These are phyloP conservation scores for Fremontodendron californicum DNA, from an alignment of 345 rosid genomes.

Conservation along the genomic window DNA sequence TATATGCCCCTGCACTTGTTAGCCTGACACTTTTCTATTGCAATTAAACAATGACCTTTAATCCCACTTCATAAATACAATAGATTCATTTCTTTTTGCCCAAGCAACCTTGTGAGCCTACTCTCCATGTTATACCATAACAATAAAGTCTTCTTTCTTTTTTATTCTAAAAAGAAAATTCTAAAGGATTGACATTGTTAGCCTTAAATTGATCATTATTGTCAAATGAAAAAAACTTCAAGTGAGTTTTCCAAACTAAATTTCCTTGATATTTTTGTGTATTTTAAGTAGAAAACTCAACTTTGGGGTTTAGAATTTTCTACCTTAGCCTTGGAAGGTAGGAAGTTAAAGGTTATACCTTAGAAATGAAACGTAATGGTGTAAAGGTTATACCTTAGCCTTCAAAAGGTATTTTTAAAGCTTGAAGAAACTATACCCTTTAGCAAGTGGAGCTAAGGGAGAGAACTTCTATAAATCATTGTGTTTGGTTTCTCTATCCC, in stretches of 20 bases:
- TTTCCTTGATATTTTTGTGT: neutral
- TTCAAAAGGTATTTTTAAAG: neutral
- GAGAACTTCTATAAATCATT: neutral
- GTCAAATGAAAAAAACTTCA: neutral
- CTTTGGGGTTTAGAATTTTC: neutral
- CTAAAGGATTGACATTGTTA: neutral
- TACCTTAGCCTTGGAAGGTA: neutral
- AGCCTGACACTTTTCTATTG: neutral
- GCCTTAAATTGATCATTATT: neutral
- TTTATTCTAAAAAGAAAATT: neutral
- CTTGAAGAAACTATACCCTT: neutral
- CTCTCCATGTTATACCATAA: neutral
- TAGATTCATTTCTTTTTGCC: neutral
- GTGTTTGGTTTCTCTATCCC: neutral
- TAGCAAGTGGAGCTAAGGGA: neutral
- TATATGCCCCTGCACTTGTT: neutral
- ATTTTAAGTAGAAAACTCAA: neutral
- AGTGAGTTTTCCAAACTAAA: neutral
- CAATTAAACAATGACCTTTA: neutral
- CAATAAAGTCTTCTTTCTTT: neutral
- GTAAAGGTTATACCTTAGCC: neutral
- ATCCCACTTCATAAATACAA: neutral
- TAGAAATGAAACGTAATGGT: neutral
- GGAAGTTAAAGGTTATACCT: neutral
- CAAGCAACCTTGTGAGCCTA: conserved; percentile 1